Evolutionary conservation across 495 filamentous ascomycete genomes (phyloP).

Genomic region (Jackrogersella minutella): DNA sequence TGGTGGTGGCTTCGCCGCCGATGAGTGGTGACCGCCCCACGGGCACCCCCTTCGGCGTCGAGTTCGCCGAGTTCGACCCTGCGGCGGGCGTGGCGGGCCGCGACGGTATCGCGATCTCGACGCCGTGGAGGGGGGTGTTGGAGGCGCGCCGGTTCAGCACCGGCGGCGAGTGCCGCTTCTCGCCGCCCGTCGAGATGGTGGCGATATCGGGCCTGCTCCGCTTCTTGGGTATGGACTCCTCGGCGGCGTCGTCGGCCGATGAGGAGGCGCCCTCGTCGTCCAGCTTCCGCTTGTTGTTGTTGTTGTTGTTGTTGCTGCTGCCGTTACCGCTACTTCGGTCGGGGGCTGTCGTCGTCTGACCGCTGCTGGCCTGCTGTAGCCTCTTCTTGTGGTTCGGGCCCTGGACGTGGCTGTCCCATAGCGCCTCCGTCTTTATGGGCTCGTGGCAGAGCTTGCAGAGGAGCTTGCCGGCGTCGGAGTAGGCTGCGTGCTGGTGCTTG

Average conservation of each 20-base stretch:
- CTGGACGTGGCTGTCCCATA: conserved; percentile 67
- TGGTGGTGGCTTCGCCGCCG: conserved; percentile 40
- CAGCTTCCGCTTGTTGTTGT: conserved; percentile 55
- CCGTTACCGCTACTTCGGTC: background rate
- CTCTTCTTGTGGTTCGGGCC: conserved; percentile 56
- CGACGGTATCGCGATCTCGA: conserved; percentile 65
- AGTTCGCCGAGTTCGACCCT: conserved; percentile 38
- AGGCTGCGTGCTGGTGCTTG: conserved; percentile 68
- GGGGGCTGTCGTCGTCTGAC: background rate
- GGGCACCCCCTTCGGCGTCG: conserved; percentile 46
- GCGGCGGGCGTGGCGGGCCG: conserved; percentile 60
- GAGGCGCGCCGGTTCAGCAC: conserved; percentile 46
- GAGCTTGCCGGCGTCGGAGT: conserved; percentile 67
- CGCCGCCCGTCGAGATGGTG: background rate
- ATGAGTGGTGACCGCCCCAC: conserved; percentile 51
- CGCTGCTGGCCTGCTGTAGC: conserved; percentile 30
- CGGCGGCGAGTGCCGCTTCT: conserved; percentile 46
- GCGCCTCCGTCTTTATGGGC: conserved; percentile 65
- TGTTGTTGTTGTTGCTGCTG: too few species aligned
- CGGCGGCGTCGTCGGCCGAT: conserved; percentile 46
- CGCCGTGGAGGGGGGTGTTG: conserved; percentile 51
- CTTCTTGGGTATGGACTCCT: conserved; percentile 53
- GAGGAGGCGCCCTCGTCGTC: conserved; percentile 49
- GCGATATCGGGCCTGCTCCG: conserved; percentile 48
- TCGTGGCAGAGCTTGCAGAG: conserved; percentile 67